These are phyloP conservation scores for Ophiocordyceps polyrhachis-furcata DNA, from an alignment of 2,329 filamentous ascomycete species.

Conservation along the genomic window DNA sequence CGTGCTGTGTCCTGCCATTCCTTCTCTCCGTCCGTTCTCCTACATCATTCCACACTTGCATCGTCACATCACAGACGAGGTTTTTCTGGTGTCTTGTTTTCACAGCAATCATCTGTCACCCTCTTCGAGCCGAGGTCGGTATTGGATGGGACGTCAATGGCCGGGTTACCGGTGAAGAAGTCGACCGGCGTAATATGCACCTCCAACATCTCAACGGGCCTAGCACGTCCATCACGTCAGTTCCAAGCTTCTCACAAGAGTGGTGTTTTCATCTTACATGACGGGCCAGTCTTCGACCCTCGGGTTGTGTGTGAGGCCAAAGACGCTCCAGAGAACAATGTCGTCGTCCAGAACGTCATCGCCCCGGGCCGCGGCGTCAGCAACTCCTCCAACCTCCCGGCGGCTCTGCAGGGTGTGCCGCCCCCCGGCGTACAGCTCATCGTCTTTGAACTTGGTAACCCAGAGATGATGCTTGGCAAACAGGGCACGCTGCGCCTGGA, in stretches of 20 bases:
- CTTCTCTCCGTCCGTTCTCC: too few species aligned
- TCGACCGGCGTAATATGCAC: conserved; percentile 26
- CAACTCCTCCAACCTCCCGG: conserved; percentile 14
- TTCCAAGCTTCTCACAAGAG: neutral
- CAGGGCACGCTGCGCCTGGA: conserved; percentile 19
- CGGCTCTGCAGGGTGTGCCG: conserved; percentile 26
- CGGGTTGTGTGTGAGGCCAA: conserved; percentile 46
- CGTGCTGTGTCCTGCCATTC: too few species aligned
- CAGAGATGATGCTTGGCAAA: conserved; percentile 26
- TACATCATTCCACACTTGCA: too few species aligned
- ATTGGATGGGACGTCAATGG: conserved; percentile 24
- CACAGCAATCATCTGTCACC: neutral
- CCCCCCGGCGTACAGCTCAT: conserved; percentile 25
- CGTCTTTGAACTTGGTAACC: conserved; percentile 26
- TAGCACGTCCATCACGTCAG: neutral
- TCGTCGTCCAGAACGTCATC: conserved; percentile 31
- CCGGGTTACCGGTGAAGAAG: conserved; percentile 28
- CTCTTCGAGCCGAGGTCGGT: conserved; percentile 7
- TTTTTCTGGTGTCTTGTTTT: neutral
- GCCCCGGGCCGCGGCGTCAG: conserved; percentile 18
- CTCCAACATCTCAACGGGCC: conserved; percentile 35
- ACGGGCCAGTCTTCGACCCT: conserved; percentile 50
- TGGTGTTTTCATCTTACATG: conserved; percentile 25
- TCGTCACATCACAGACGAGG: neutral
- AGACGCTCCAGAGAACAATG: conserved; percentile 37